Percentiles rank a stretch among this genome's conserved stretches.
These are phyloP conservation scores for Strobilomyces dryophilus DNA, from an alignment of 768 basidiomycete genomes.

Conservation along the genomic window DNA sequence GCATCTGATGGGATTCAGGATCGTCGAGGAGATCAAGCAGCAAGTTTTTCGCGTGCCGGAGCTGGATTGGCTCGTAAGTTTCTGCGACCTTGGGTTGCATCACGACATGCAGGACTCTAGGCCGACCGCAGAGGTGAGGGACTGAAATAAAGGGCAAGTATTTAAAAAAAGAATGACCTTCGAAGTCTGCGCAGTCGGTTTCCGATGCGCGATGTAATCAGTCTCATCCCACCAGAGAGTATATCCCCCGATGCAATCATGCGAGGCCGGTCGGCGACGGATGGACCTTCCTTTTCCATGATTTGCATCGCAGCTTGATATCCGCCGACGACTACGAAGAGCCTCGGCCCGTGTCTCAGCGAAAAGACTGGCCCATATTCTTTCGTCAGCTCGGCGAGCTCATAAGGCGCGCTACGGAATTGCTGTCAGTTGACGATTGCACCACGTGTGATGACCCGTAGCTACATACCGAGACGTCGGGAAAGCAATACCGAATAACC, in stretches of 20 bases:
- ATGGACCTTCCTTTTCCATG: conserved; percentile 10
- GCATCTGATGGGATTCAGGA: conserved; percentile 5
- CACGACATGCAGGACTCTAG: conserved; percentile 1
- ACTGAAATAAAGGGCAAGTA: background rate
- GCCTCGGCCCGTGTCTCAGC: background rate
- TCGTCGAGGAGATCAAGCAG: conserved; percentile 4
- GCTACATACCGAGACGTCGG: conserved; percentile 3
- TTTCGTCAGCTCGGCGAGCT: conserved; percentile 4
- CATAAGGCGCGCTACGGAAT: background rate
- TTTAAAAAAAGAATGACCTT: background rate
- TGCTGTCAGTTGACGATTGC: background rate
- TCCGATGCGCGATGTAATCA: background rate
- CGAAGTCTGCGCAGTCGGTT: background rate
- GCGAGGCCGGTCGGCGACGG: conserved; percentile 1
- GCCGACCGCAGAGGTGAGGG: background rate
- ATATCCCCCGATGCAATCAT: conserved; percentile 2
- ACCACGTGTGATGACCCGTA: background rate
- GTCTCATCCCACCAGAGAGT: conserved; percentile 6
- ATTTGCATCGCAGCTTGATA: conserved; percentile 10
- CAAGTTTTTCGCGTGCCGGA: conserved; percentile 3
- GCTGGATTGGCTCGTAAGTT: conserved; percentile 4
- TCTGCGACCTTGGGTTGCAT: conserved; percentile 2
- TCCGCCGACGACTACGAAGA: conserved; percentile 5
- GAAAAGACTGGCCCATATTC: conserved; percentile 6
- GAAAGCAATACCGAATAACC: conserved; percentile 4